These are phyloP conservation scores for Chalara sp. DNA, from an alignment of 2,329 filamentous ascomycete genomes.

Conservation along the genomic window DNA sequence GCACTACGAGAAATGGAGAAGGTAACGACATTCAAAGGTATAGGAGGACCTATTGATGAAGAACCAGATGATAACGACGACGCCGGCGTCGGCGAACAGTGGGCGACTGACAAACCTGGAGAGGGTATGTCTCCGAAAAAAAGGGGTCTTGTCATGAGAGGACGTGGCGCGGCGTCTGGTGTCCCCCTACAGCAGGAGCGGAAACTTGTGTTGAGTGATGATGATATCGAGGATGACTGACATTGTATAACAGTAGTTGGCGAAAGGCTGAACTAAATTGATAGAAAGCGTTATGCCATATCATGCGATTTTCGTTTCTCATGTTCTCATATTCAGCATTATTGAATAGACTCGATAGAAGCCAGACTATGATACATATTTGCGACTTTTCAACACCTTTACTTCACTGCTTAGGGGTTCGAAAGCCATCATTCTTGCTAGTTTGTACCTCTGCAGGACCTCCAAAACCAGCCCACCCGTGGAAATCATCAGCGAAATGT, in stretches of 20 bases:
- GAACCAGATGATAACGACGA: conserved; percentile 36
- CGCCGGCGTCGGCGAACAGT: conserved; percentile 35
- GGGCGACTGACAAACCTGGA: conserved; percentile 55
- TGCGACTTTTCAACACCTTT: too few species aligned
- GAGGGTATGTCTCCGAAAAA: conserved; percentile 47
- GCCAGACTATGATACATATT: too few species aligned
- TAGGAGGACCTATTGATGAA: conserved; percentile 36
- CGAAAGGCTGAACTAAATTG: too few species aligned
- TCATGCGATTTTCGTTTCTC: too few species aligned
- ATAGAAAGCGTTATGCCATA: too few species aligned
- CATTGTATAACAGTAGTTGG: background rate
- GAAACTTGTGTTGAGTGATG: conserved; percentile 69
- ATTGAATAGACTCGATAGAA: too few species aligned
- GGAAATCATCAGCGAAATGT: conserved; percentile 66
- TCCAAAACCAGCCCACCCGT: conserved; percentile 48
- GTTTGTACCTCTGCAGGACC: too few species aligned
- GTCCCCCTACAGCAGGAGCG: conserved; percentile 34
- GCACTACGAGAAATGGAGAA: conserved; percentile 33
- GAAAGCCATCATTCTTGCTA: too few species aligned
- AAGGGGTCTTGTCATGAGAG: conserved; percentile 28
- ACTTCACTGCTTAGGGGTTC: too few species aligned
- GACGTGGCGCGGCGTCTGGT: conserved; percentile 13
- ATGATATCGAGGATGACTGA: conserved; percentile 69
- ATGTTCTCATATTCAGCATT: too few species aligned
- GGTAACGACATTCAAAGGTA: conserved; percentile 27